Base-by-base conservation (phyloP, 192 early-diverging fungal species). In the Chytriomyces sp. region DNA sequence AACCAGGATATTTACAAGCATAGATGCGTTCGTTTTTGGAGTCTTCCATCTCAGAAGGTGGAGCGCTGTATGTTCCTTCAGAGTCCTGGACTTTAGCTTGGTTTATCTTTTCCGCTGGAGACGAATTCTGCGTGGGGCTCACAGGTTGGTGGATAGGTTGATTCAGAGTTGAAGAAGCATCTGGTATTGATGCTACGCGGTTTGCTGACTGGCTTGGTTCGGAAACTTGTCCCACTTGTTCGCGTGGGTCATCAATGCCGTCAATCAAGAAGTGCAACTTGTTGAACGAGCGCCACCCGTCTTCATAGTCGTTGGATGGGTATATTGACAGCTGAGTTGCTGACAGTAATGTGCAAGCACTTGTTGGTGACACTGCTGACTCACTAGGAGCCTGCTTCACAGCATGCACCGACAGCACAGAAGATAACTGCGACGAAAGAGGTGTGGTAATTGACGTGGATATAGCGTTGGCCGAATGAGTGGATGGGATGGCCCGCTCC, bases 1-100 rank as follows among this genome's bases (percentile, higher is more conserved):
- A 81, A 6, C 69, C 80, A 2, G 64, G 67, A 45, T 43, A 47
- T n/a, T 8, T 50, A 46, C 79, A 80, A 24, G 63, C 66, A 50
- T 48, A 69, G 6, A 50, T 45, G 28, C 62, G 47, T 11, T 11
- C 13, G 3, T 11, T 57, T 18, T 11, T 57, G 0, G 53, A 2
- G 11, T 11, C 13, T 11, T 57, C 20, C 3, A 2, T 11, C 13
- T 57, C 20, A 1, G 53, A 57, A 57, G 11, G 53, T 20, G 53
- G 13, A 3, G 53, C 20, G 53, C 13, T 11, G 0, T 18, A 3
- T 11, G 20, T 20, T 11, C 13, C 13, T 57, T 11, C 11, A 20
- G 53, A 20, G 0, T 18, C 13, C 13, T 18, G 53, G 11, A 20
- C 13, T 0, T 1, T 2, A 11, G 53, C 11, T 57, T 57, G 53